A percentile compares a stretch with the other conserved stretches of the same genome.
These are phyloP conservation scores for Pythium aristosporum DNA, from an alignment of 352 stramenopile genomes.

Conservation along the genomic window DNA sequence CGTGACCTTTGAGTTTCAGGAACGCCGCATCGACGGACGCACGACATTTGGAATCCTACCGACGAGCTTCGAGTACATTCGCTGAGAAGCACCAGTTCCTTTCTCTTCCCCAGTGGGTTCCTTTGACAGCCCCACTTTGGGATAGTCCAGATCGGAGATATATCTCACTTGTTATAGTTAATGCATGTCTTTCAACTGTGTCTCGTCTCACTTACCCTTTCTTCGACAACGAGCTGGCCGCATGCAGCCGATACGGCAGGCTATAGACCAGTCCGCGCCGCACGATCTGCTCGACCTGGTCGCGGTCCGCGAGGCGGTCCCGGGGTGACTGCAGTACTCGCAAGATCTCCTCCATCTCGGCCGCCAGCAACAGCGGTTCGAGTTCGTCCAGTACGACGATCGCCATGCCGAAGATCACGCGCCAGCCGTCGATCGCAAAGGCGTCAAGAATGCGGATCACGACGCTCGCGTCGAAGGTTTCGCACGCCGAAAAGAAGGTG, in stretches of 20 bases:
- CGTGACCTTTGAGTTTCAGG: slow-evolving; percentile 69
- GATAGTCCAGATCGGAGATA: too few relatives aligned
- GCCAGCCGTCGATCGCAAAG: slow-evolving; percentile 80
- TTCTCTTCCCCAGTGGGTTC: too few relatives aligned
- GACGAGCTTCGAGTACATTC: slow-evolving; percentile 32
- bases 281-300: slow-evolving; percentile 15
- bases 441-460: slow-evolving; percentile 74
- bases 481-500: slow-evolving; percentile 82
- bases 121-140: too few relatives aligned
- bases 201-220: neutral
- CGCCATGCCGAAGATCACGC: slow-evolving; percentile 76
- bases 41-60: slow-evolving; percentile 15
- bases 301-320: slow-evolving; percentile 33
- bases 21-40: slow-evolving; percentile 19
- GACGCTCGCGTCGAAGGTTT: slow-evolving; percentile 67
- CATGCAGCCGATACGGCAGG: neutral
- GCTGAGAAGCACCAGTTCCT: neutral
- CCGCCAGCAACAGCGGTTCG: slow-evolving; percentile 42
- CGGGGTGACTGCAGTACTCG: slow-evolving; percentile 65
- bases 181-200: neutral
- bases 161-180: too few relatives aligned
- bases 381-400: slow-evolving; percentile 79
- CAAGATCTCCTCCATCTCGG: slow-evolving; percentile 71
- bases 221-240: neutral
- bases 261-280: slow-evolving; percentile 19